Conservation (phyloP, 2,329 filamentous ascomycete genomes). For the Teratosphaeria gauchensis region DNA sequence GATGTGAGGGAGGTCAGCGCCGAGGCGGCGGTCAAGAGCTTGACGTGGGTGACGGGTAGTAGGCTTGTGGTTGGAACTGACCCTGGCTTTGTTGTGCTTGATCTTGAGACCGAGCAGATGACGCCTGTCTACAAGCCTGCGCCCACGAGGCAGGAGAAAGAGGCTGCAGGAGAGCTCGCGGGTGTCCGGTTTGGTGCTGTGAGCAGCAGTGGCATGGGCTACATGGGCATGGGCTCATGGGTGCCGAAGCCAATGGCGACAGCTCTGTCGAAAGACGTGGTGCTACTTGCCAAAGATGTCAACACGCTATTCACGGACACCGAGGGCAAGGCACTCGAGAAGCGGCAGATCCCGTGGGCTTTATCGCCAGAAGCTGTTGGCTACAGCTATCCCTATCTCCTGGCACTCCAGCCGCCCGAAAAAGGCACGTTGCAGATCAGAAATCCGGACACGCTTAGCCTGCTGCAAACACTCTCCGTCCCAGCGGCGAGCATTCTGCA, state of each 20-base stretch:
- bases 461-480: conserved; percentile 75
- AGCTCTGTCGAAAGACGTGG: conserved; percentile 69
- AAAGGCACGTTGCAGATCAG: conserved; percentile 83
- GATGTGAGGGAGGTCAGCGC: conserved; percentile 69
- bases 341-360: conserved; percentile 85
- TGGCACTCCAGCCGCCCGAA: conserved; percentile 71
- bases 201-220: conserved; percentile 81
- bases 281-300: conserved; percentile 94
- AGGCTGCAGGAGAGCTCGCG: conserved; percentile 21
- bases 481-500: conserved; percentile 77
- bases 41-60: conserved; percentile 85
- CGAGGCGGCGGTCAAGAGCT: conserved; percentile 71
- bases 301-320: conserved; percentile 87
- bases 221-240: conserved; percentile 88
- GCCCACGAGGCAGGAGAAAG: conserved; percentile 48
- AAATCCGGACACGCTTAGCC: conserved; percentile 82
- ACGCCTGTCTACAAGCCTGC: conserved; percentile 57
- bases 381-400: conserved; percentile 92
- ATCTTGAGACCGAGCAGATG: conserved; percentile 60
- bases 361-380: conserved; percentile 81
- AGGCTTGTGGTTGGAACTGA: conserved; percentile 81
- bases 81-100: conserved; percentile 79
- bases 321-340: conserved; percentile 70
- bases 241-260: conserved; percentile 84
- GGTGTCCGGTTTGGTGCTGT: conserved; percentile 67